Evolutionary conservation across 2,329 filamentous ascomycete species (phyloP).

Genomic region (Phyllosticta ampelicida): DNA sequence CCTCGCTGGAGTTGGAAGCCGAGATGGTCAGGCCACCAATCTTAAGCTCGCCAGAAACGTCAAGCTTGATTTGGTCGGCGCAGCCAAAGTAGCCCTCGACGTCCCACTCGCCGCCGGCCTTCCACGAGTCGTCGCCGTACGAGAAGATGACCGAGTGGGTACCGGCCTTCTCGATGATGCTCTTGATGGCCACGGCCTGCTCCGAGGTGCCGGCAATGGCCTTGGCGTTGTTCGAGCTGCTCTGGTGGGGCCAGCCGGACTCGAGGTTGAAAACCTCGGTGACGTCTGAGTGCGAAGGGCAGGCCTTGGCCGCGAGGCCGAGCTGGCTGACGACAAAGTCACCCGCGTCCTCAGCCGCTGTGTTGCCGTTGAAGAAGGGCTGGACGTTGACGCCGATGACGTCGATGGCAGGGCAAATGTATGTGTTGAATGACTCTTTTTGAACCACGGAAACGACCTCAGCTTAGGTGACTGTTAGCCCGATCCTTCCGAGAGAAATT

Average conservation of each 20-base stretch:
- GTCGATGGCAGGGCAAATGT: conserved; percentile 64
- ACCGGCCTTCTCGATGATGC: conserved; percentile 57
- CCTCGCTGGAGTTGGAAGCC: conserved; percentile 4
- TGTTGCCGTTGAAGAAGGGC: conserved; percentile 78
- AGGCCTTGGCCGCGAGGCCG: conserved; percentile 56
- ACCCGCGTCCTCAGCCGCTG: conserved; percentile 56
- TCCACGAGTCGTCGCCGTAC: conserved; percentile 72
- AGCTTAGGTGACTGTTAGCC: conserved; percentile 18
- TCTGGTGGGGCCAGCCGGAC: conserved; percentile 75
- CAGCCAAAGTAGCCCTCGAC: conserved; percentile 80
- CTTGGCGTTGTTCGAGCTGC: conserved; percentile 53
- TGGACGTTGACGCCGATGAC: conserved; percentile 80
- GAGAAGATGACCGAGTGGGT: conserved; percentile 70
- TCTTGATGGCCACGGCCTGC: conserved; percentile 62
- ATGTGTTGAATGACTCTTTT: conserved; percentile 38
- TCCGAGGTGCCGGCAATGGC: conserved; percentile 57
- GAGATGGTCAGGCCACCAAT: conserved; percentile 9
- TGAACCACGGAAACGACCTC: conserved; percentile 61
- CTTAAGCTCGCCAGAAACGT: conserved; percentile 8
- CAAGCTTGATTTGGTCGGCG: conserved; percentile 38
- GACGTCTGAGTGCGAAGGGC: conserved; percentile 40
- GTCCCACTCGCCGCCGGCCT: conserved; percentile 53
- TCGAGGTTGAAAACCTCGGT: conserved; percentile 74
- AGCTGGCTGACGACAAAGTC: conserved; percentile 66
- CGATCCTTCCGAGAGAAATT: too few relatives aligned